These are phyloP conservation scores for Groenewaldozyma auringiensis DNA, from an alignment of 1,139 yeast species.

Conservation along the genomic window DNA sequence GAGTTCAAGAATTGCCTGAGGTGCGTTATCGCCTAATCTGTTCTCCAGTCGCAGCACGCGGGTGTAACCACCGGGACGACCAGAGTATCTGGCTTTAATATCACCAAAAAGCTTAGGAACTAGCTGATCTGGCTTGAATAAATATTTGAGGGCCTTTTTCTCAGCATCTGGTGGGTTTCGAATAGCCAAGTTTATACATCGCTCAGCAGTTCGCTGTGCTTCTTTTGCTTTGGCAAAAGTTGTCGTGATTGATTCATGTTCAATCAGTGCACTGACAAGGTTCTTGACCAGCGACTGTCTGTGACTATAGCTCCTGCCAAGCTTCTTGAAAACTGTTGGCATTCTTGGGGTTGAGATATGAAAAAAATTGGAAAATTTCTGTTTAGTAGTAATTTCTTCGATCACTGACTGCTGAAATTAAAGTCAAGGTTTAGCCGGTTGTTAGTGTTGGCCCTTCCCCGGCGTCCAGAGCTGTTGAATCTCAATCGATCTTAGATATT, in stretches of 20 bases:
- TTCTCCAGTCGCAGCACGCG: slow-evolving; percentile 80
- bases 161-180: slow-evolving; percentile 21
- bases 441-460: too few relatives aligned
- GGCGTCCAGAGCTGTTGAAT: too few relatives aligned
- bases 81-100: slow-evolving; percentile 53
- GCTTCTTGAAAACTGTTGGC: slow-evolving; percentile 18
- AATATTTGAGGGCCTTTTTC: slow-evolving; percentile 21
- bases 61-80: slow-evolving; percentile 75
- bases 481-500: too few relatives aligned
- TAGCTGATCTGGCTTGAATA: slow-evolving; percentile 36
- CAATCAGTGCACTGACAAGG: slow-evolving; percentile 56
- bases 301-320: slow-evolving; percentile 35
- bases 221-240: slow-evolving; percentile 68
- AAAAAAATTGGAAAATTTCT: too few relatives aligned
- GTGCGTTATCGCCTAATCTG: slow-evolving; percentile 84
- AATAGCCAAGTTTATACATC: slow-evolving; percentile 46
- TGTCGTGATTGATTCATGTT: slow-evolving; percentile 60
- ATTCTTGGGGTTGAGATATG: background rate
- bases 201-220: slow-evolving; percentile 50
- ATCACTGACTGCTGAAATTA: too few relatives aligned
- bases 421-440: too few relatives aligned
- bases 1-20: slow-evolving; percentile 80
- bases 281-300: slow-evolving; percentile 50
- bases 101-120: slow-evolving; percentile 59
- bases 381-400: too few relatives aligned